phyloP scores from a whole-genome alignment of 2,329 filamentous ascomycete species.

The Biscogniauxia marginata region DNA sequence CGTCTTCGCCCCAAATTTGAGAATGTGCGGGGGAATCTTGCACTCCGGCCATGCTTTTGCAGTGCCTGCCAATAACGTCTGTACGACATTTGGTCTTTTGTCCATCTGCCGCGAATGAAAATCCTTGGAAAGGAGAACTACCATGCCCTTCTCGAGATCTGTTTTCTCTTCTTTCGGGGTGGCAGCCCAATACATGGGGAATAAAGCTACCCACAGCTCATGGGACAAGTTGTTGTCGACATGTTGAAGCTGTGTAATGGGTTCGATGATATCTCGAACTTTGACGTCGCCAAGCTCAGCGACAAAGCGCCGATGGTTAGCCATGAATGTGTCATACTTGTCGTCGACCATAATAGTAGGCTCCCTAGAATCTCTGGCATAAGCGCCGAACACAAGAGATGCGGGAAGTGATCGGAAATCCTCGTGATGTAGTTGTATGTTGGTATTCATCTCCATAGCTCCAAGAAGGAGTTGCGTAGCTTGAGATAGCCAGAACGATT shows the following conservation, averaged over 20 bases:
- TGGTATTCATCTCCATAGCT: conserved; percentile 80
- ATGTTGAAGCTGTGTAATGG: conserved; percentile 88
- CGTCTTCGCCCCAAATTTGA: conserved; percentile 91
- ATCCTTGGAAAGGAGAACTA: conserved; percentile 89
- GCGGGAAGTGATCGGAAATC: conserved; percentile 79
- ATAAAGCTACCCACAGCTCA: conserved; percentile 86
- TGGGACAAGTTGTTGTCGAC: conserved; percentile 78
- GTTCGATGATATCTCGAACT: conserved; percentile 84
- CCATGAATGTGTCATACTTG: conserved; percentile 76
- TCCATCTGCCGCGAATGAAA: conserved; percentile 94
- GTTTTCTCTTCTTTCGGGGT: conserved; percentile 82
- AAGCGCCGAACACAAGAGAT: conserved; percentile 71
- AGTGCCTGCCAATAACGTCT: conserved; percentile 85
- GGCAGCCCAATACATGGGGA: conserved; percentile 92
- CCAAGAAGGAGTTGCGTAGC: conserved; percentile 91
- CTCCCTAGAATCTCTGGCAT: conserved; percentile 65
- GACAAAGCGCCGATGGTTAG: conserved; percentile 79
- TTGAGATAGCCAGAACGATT: conserved; percentile 96
- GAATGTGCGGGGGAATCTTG: conserved; percentile 90
- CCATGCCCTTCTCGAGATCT: conserved; percentile 87
- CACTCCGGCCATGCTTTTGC: conserved; percentile 82
- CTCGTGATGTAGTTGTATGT: conserved; percentile 73
- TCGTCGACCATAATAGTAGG: conserved; percentile 75
- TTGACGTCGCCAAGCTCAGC: conserved; percentile 81
- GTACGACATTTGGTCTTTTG: conserved; percentile 91